Evolutionary conservation across 331 rosid genomes (phyloP), one percentile per base, ranked within the genome.

Genomic region (Rhamnella rubrinervis): DNA sequence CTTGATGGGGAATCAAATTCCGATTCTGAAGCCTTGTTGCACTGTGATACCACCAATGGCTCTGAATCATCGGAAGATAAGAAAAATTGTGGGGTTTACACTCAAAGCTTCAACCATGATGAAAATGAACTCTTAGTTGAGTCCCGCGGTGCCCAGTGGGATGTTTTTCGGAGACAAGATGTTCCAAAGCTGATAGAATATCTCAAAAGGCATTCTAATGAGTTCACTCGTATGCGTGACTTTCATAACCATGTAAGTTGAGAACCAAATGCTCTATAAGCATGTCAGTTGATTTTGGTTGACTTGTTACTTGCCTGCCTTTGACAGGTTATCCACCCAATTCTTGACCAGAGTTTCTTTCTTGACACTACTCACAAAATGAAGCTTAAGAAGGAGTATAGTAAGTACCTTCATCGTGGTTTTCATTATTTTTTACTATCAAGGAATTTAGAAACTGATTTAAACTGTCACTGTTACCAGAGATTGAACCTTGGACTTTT

Each of bases 401-500:
- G 99, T 95, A 82, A 77, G 96, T 82, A 62, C 64, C 26, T 28
- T 75, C 38, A 49, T 5, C 16, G 2, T 65, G 19, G 53, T 11
- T 71, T 75, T 75, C 41, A 18, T 76, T 61, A 46, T 47, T 53
- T 71, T 47, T 62, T 57, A 49, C 46, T 52, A 52, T 59, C 20
- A 60, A 74, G 41, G 19, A 74, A 68, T 46, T 37, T 50, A 77
- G 71, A 72, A 80, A 39, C 17, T 75, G 70, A 75, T 70, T 46
- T 53, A 55, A 46, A 26, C 23, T 61, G 55, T 74, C 49, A 35
- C 66, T 71, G 68, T 68, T 66, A 19, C 75, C 81, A 95, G 99
- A 87, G 73, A 87, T 95, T 71, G 99, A 95, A 80, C 99, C 99
- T 6, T 95, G 99, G 99, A 85, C 92, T 63, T 95, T 95, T 71